Evolutionary conservation across 108 stramenopile genomes (phyloP).

Genomic region (Cyclotella sp.): DNA sequence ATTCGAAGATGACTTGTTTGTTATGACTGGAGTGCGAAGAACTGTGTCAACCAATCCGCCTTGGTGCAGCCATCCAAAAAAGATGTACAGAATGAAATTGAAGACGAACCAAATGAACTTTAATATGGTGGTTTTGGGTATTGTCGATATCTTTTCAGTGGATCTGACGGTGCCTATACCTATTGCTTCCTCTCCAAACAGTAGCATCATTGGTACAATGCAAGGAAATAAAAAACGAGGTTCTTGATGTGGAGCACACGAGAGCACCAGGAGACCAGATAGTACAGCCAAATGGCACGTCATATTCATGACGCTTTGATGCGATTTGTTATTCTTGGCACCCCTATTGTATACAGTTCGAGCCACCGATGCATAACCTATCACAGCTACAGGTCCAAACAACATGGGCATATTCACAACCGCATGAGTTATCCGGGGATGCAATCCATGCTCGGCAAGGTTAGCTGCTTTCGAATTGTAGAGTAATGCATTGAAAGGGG

Average conservation of each 20-base stretch:
- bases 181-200: slow-evolving; percentile 42
- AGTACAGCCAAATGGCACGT: slow-evolving; percentile 49
- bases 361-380: slow-evolving; percentile 34
- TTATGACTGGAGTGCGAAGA: slow-evolving; percentile 14
- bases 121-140: neutral
- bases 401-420: slow-evolving; percentile 83
- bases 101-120: slow-evolving; percentile 60
- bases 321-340: neutral
- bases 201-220: slow-evolving; percentile 60
- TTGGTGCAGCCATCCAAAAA: slow-evolving; percentile 82
- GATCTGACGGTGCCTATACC: neutral
- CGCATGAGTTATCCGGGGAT: slow-evolving; percentile 76
- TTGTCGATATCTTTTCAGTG: neutral
- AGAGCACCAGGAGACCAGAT: slow-evolving; percentile 62
- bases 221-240: slow-evolving; percentile 79
- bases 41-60: slow-evolving; percentile 63
- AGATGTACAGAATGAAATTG: slow-evolving; percentile 63
- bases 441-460: slow-evolving; percentile 77
- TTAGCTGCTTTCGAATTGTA: slow-evolving; percentile 78
- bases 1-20: slow-evolving; percentile 8
- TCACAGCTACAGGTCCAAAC: slow-evolving; percentile 69
- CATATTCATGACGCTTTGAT: neutral
- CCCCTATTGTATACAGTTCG: neutral
- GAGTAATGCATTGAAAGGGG: slow-evolving; percentile 76
- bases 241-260: slow-evolving; percentile 85